A percentile compares a stretch with the other conserved stretches of the same genome.
These are phyloP conservation scores for Barnettozyma pratensis DNA, from an alignment of 805 yeast genomes.

Conservation along the genomic window DNA sequence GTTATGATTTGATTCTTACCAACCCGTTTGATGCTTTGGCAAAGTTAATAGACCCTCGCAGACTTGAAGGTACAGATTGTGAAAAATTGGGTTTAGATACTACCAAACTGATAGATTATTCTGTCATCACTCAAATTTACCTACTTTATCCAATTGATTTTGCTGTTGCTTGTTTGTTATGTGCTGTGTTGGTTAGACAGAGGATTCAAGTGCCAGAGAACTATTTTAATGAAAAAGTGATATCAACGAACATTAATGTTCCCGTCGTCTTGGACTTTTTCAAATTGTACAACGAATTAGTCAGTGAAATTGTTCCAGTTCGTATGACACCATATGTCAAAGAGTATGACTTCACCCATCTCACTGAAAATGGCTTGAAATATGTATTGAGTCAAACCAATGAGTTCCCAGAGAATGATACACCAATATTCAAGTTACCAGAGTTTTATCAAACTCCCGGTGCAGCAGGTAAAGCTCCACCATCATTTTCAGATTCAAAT, in stretches of 20 bases:
- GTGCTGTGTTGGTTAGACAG: constrained; percentile 2
- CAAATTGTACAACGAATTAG: neutral
- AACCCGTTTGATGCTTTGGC: constrained; percentile 13
- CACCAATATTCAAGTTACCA: neutral
- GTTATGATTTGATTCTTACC: constrained; percentile 19
- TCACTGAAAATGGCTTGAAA: neutral
- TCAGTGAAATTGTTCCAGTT: neutral
- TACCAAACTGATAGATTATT: constrained; percentile 1
- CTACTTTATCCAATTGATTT: constrained; percentile 11
- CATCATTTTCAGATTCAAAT: neutral
- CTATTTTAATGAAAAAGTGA: constrained; percentile 7
- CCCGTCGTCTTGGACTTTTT: constrained; percentile 2
- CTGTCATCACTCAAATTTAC: constrained; percentile 12
- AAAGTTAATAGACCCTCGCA: neutral
- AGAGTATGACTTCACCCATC: neutral
- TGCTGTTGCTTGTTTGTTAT: constrained; percentile 7
- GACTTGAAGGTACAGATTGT: neutral
- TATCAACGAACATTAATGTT: neutral
- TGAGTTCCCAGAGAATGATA: neutral
- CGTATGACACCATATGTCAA: neutral
- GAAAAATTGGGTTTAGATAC: neutral
- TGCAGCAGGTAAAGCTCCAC: neutral
- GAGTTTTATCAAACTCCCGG: neutral
- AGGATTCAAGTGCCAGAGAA: constrained; percentile 9
- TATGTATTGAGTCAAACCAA: neutral